Evolutionary conservation across 1,139 yeast species (phyloP).

Genomic region (Ashbya aceris): DNA sequence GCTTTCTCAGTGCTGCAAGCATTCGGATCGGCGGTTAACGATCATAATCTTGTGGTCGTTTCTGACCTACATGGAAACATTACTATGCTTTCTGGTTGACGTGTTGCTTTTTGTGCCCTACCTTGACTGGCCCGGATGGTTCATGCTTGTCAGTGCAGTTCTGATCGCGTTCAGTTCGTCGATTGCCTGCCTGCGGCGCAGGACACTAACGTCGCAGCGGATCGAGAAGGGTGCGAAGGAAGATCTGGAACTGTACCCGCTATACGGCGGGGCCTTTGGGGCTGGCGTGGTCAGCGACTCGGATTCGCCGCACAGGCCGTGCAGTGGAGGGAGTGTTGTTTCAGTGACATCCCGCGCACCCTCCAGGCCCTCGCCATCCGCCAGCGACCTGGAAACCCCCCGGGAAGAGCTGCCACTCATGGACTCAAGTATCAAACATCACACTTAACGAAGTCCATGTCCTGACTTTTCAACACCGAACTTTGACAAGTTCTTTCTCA

Average conservation of each 20-base stretch:
- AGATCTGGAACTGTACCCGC: slow-evolving; percentile 13
- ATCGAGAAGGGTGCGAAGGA: slow-evolving; percentile 15
- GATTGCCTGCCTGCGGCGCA: slow-evolving; percentile 33
- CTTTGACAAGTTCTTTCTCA: no score
- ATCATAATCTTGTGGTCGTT: slow-evolving; percentile 30
- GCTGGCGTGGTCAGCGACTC: no score
- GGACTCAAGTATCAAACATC: no score
- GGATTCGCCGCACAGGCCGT: no score
- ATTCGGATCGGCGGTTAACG: slow-evolving; percentile 24
- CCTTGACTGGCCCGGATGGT: slow-evolving; percentile 61
- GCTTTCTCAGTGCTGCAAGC: slow-evolving; percentile 33
- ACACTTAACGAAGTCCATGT: no score
- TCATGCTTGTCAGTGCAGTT: slow-evolving; percentile 51
- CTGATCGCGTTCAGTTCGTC: slow-evolving; percentile 28
- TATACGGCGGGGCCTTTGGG: slow-evolving; percentile 3
- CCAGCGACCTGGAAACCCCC: no score
- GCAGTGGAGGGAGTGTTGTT: no score
- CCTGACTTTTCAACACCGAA: no score
- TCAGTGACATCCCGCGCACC: no score
- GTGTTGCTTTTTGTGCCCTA: slow-evolving; percentile 51
- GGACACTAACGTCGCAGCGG: slow-evolving; percentile 42
- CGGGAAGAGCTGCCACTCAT: no score
- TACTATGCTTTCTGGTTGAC: slow-evolving; percentile 45
- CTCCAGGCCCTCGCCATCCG: no score
- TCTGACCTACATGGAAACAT: slow-evolving; percentile 41